Evolutionary conservation across 2,329 filamentous ascomycete genomes (phyloP).

Genomic region (Paecilomyces fulvus): DNA sequence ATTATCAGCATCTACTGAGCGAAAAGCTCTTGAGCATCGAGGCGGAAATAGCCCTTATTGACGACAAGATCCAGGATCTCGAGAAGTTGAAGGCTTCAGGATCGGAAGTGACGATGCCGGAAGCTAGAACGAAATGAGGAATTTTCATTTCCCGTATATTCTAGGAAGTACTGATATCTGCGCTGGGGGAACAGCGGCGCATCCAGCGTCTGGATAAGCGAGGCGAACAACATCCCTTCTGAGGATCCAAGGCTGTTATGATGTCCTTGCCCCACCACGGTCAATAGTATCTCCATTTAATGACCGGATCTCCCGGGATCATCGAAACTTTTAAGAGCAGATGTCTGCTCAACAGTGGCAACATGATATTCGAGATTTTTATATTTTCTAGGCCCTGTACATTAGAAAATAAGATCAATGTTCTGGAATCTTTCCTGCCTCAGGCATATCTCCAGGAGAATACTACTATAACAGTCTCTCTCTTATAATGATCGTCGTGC

Average conservation of each 20-base stretch:
- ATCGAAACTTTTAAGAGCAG: neutral
- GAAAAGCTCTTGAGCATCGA: constrained; percentile 66
- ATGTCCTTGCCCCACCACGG: neutral
- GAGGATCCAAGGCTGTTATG: neutral
- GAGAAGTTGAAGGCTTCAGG: constrained; percentile 12
- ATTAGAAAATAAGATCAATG: neutral
- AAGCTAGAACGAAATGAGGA: neutral
- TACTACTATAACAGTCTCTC: neutral
- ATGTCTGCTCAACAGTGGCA: neutral
- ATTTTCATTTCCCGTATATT: neutral
- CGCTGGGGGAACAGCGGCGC: neutral
- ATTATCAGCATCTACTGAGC: constrained; percentile 62
- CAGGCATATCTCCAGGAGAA: neutral
- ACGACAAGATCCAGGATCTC: constrained; percentile 60
- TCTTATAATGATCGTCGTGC: neutral
- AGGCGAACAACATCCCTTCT: neutral
- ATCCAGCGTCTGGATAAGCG: neutral
- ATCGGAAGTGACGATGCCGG: neutral
- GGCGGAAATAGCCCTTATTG: constrained; percentile 67
- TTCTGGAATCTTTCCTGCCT: neutral
- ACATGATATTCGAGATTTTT: neutral
- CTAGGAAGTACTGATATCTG: neutral
- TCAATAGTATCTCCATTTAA: neutral
- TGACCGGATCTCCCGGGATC: neutral
- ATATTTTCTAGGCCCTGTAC: neutral